These are phyloP conservation scores for Ulmus americana DNA, from an alignment of 331 rosid species.

Conservation along the genomic window DNA sequence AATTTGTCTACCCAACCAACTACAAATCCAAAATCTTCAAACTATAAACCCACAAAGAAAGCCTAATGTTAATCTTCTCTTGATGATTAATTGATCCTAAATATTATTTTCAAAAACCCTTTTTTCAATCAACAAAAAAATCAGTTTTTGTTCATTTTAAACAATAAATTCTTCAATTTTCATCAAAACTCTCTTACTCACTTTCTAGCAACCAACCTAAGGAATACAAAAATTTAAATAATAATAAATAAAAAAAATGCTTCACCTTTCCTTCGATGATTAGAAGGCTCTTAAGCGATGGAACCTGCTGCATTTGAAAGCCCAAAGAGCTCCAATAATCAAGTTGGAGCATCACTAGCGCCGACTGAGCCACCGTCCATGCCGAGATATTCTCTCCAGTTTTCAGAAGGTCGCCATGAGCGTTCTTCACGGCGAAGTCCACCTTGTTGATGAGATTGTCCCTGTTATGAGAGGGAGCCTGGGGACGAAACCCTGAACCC, in stretches of 20 bases:
- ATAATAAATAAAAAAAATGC: not conserved
- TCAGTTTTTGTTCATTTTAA: no score
- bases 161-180: no score
- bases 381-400: slow-evolving; percentile 55
- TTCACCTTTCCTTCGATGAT: slow-evolving; percentile 67
- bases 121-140: no score
- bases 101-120: no score
- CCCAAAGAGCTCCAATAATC: slow-evolving; percentile 65
- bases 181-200: no score
- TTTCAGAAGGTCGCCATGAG: slow-evolving; percentile 36
- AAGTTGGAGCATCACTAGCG: slow-evolving; percentile 45
- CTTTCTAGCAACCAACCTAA: no score
- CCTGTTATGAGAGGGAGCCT: slow-evolving; percentile 12
- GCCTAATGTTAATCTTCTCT: no score
- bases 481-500: slow-evolving; percentile 18
- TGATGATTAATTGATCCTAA: no score
- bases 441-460: slow-evolving; percentile 24
- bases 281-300: slow-evolving; percentile 54
- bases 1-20: no score
- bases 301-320: slow-evolving; percentile 69
- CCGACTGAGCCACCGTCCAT: slow-evolving; percentile 65
- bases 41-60: no score
- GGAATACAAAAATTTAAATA: not conserved
- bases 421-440: slow-evolving; percentile 40
- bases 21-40: no score